These are phyloP conservation scores for Penicillium dipodomyicola DNA, from an alignment of 495 filamentous ascomycete genomes.

Conservation along the genomic window DNA sequence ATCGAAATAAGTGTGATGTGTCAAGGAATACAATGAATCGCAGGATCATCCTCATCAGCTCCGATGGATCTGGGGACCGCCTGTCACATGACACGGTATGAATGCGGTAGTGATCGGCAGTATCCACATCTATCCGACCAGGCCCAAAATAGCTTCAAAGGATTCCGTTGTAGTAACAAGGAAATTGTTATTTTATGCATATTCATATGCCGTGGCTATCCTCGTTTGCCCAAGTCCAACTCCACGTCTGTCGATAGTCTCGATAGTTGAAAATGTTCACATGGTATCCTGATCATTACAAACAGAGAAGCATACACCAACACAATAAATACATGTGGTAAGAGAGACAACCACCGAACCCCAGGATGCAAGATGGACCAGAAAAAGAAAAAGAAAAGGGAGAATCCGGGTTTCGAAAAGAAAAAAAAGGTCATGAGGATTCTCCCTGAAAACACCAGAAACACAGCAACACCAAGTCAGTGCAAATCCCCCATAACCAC, in stretches of 20 bases:
- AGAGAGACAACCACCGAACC: constrained; percentile 27
- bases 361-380: constrained; percentile 35
- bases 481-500: constrained; percentile 24
- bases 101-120: neutral
- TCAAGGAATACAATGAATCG: constrained; percentile 5
- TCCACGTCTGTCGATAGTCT: neutral
- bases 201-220: neutral
- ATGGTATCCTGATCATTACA: constrained; percentile 29
- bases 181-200: neutral
- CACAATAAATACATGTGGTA: constrained; percentile 14
- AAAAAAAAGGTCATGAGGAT: constrained; percentile 14
- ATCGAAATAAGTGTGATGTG: constrained; percentile 7
- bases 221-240: neutral
- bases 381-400: constrained; percentile 16
- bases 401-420: constrained; percentile 13
- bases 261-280: constrained; percentile 12
- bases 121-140: neutral
- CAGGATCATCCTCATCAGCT: constrained; percentile 10
- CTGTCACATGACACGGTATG: neutral
- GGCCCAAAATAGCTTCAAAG: neutral
- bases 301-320: constrained; percentile 23
- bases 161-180: neutral
- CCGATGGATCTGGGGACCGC: constrained; percentile 10
- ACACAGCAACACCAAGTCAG: constrained; percentile 25
- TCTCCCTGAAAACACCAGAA: constrained; percentile 21